Evolutionary conservation across 2,329 filamentous ascomycete genomes (phyloP), one percentile per base, ranked within the genome.

Genomic region (Cytospora mali): DNA sequence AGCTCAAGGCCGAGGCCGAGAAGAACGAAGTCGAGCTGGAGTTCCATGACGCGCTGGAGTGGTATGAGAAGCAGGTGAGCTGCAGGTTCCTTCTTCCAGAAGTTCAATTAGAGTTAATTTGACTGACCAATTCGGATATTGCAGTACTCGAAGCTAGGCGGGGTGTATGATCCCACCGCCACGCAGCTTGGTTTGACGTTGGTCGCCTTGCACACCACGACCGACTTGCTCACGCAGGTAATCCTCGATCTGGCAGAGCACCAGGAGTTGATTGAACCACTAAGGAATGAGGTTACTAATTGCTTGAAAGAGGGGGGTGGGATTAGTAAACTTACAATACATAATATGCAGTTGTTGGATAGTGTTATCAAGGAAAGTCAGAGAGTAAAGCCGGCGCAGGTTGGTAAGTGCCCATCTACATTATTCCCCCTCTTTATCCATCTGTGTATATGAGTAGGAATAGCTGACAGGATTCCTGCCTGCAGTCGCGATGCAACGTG

Each of bases 51-150:
- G 57, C 57, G 11, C 33, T 64, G 31, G 77, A 77, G 21, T 82
- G 78, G 79, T 75, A 79, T 64, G 73, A 78, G 35, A 75, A 78
- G 39, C 66, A 72, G n/a, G n/a, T n/a, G n/a, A n/a, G n/a, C n/a
- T n/a, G n/a, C n/a, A n/a, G n/a, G n/a, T n/a, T n/a, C n/a, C n/a
- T n/a, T n/a, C n/a, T n/a, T n/a, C n/a, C n/a, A n/a, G n/a, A n/a
- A n/a, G n/a, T n/a, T n/a, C n/a, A n/a, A n/a, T n/a, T n/a, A n/a
- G n/a, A n/a, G n/a, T n/a, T n/a, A n/a, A n/a, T n/a, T n/a, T n/a
- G n/a, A n/a, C n/a, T n/a, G n/a, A n/a, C n/a, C n/a, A n/a, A n/a
- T n/a, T n/a, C n/a, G n/a, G n/a, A n/a, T n/a, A n/a, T n/a, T n/a
- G n/a, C n/a, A n/a, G 23, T 53, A 60, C 28, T 6, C 11, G 33